Evolutionary conservation across 495 filamentous ascomycete genomes (phyloP).

Genomic region (Physcia stellaris): DNA sequence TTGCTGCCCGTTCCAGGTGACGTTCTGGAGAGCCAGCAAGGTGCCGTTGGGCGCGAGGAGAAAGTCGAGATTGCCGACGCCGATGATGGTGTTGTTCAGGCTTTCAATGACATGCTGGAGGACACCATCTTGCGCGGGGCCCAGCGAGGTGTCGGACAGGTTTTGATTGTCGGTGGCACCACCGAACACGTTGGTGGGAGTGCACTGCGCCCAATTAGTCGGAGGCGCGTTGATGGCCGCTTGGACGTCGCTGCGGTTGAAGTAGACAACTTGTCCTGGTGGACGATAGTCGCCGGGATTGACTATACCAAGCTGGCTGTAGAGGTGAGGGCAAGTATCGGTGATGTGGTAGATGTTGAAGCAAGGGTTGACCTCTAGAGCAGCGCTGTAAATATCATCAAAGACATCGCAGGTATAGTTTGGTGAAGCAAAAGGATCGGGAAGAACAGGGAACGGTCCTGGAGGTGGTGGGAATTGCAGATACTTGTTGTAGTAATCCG

Average conservation of each 20-base stretch:
- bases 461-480: constrained; percentile 39
- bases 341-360: constrained; percentile 46
- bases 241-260: constrained; percentile 44
- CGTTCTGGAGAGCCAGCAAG: constrained; percentile 49
- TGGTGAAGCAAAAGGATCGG: constrained; percentile 14
- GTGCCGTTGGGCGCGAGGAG: constrained; percentile 48
- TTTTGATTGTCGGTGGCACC: constrained; percentile 15
- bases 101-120: constrained; percentile 49
- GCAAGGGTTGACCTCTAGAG: constrained; percentile 40
- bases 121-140: constrained; percentile 24
- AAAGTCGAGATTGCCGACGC: constrained; percentile 45
- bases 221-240: constrained; percentile 41
- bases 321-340: constrained; percentile 28
- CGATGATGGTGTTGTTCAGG: constrained; percentile 44
- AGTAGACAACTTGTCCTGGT: constrained; percentile 35
- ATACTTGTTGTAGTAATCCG: constrained; percentile 39
- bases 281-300: constrained; percentile 26
- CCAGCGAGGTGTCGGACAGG: constrained; percentile 3
- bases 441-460: constrained; percentile 21
- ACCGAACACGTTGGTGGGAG: constrained; percentile 28
- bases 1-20: constrained; percentile 53
- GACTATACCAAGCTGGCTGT: constrained; percentile 17
- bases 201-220: constrained; percentile 30
- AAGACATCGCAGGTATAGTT: constrained; percentile 38
- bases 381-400: constrained; percentile 32